phyloP scores from a whole-genome alignment of 2,329 filamentous ascomycete species.

The Zasmidium cellare region DNA sequence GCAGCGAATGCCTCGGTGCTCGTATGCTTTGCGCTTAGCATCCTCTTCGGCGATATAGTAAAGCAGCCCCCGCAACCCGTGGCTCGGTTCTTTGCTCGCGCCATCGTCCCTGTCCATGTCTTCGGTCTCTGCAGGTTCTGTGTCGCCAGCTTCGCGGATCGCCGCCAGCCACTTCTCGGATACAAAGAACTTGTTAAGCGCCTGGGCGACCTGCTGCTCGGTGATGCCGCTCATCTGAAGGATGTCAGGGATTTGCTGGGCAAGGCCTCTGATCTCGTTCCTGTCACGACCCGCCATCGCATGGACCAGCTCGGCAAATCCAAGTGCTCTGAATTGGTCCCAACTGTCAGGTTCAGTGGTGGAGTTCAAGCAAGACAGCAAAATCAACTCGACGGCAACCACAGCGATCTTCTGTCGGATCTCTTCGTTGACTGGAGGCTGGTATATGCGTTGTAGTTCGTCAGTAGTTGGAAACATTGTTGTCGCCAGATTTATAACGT shows the following conservation, averaged over 20 bases:
- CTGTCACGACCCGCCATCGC: slow-evolving; percentile 2
- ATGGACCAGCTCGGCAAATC: slow-evolving; percentile 2
- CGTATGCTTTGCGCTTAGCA: slow-evolving; percentile 80
- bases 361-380: slow-evolving; percentile 1
- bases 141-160: neutral
- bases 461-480: slow-evolving; percentile 11
- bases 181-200: slow-evolving; percentile 17
- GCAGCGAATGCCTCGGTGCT: slow-evolving; percentile 89
- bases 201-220: slow-evolving; percentile 14
- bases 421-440: neutral
- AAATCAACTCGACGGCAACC: neutral
- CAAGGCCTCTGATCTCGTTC: neutral
- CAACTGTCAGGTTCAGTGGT: neutral
- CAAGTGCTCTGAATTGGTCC: neutral
- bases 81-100: slow-evolving; percentile 25
- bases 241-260: neutral
- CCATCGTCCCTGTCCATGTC: slow-evolving; percentile 18
- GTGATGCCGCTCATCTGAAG: neutral
- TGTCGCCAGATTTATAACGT: slow-evolving; percentile 14
- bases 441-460: slow-evolving; percentile 7
- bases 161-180: slow-evolving; percentile 10
- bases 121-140: slow-evolving; percentile 28
- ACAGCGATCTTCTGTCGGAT: neutral
- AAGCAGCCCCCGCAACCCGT: slow-evolving; percentile 55
- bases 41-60: slow-evolving; percentile 95